Percentiles rank a stretch among this genome's conserved stretches.
Evolutionary conservation across 768 basidiomycete genomes (phyloP).

Genomic region (Clitopilus passeckerianus): DNA sequence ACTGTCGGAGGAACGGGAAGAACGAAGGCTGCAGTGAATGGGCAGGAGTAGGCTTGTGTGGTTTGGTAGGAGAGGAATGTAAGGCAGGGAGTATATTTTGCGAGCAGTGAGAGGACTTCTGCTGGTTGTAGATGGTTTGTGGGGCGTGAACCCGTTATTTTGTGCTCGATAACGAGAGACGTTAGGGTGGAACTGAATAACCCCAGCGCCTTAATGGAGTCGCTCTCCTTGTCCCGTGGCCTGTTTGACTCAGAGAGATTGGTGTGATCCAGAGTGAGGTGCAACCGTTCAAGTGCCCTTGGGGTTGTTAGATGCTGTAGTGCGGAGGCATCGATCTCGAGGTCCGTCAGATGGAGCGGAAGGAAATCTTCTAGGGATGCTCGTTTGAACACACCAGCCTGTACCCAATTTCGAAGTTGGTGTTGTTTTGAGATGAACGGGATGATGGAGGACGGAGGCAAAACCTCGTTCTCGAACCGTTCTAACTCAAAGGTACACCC

Average conservation of each 20-base stretch:
- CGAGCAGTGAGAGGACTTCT: not conserved
- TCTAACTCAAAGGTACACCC: constrained; percentile 11
- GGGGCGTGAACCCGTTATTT: not conserved
- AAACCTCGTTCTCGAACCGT: constrained; percentile 12
- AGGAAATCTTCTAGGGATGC: constrained; percentile 5
- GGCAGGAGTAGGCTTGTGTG: not conserved
- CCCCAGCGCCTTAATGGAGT: constrained; percentile 6
- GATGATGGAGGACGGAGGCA: constrained; percentile 12
- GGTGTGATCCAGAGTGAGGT: constrained; percentile 5
- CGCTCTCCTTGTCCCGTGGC: constrained; percentile 4
- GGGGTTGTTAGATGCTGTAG: constrained; percentile 8
- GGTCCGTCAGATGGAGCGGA: constrained; percentile 8
- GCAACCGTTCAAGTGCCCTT: constrained; percentile 6
- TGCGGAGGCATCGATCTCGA: constrained; percentile 11
- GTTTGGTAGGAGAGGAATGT: not conserved
- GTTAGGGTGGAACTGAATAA: constrained; percentile 9
- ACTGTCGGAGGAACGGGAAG: not conserved
- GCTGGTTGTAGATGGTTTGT: not conserved
- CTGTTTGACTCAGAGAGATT: not conserved
- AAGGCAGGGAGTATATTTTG: not conserved
- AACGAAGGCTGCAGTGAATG: not conserved
- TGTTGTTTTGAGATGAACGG: constrained; percentile 10
- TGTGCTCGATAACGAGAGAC: constrained; percentile 7
- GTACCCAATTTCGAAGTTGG: constrained; percentile 12
- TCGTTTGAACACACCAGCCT: constrained; percentile 5